phyloP scores from a whole-genome alignment of 805 yeast species.

The Scheffersomyces amazonensis region DNA sequence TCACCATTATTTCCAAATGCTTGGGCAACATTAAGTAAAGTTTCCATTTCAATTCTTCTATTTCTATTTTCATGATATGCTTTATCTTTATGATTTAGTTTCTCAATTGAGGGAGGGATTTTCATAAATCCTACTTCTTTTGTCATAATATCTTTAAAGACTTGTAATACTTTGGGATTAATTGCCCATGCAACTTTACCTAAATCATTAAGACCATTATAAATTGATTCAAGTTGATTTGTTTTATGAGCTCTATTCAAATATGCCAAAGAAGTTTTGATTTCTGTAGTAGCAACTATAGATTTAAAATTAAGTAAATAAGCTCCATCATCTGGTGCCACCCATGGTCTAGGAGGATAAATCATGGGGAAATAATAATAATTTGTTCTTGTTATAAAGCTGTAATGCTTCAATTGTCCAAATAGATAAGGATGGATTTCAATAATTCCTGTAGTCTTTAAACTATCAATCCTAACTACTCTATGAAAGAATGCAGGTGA shows the following conservation, averaged over 20 bases:
- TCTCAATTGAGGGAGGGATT: slow-evolving; percentile 19
- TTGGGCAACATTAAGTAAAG: slow-evolving; percentile 18
- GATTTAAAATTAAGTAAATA: slow-evolving; percentile 24
- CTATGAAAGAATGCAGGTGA: slow-evolving; percentile 11
- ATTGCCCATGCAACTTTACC: slow-evolving; percentile 36
- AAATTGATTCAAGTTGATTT: slow-evolving; percentile 31
- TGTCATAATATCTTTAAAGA: slow-evolving; percentile 18
- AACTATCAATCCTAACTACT: not conserved
- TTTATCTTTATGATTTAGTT: not conserved
- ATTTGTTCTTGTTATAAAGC: slow-evolving; percentile 9
- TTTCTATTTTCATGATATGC: slow-evolving; percentile 11
- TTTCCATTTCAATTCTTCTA: slow-evolving; percentile 16
- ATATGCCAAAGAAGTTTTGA: slow-evolving; percentile 13
- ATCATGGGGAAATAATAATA: slow-evolving; percentile 34
- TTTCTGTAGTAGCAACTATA: slow-evolving; percentile 17
- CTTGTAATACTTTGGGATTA: slow-evolving; percentile 20
- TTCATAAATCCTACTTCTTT: slow-evolving; percentile 17
- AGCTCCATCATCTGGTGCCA: slow-evolving; percentile 31
- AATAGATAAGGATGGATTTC: slow-evolving; percentile 20
- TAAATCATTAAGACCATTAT: slow-evolving; percentile 23
- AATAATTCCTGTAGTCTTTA: slow-evolving; percentile 13
- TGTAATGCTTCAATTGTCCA: slow-evolving; percentile 10
- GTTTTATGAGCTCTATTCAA: slow-evolving; percentile 22
- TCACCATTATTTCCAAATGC: slow-evolving; percentile 31
- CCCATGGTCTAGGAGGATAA: slow-evolving; percentile 36